Conservation (phyloP, 2,329 filamentous ascomycete species). For the Aspergillus caelatus region DNA sequence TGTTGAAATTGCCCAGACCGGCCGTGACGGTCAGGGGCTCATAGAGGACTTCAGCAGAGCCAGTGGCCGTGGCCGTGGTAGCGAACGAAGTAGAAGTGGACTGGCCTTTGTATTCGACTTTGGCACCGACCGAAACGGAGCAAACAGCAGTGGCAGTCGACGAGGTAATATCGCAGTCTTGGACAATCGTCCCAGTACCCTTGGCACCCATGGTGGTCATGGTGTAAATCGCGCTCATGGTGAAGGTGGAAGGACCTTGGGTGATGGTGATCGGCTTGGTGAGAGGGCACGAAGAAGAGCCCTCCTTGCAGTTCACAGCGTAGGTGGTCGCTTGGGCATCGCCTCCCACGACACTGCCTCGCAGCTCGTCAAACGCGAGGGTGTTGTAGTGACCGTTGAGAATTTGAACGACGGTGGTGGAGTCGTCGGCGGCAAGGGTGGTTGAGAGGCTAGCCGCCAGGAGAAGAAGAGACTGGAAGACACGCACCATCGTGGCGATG, state of each 20-base stretch:
- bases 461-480: not conserved
- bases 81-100: slow-evolving; percentile 8
- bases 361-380: slow-evolving; percentile 5
- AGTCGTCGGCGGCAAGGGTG: slow-evolving; percentile 7
- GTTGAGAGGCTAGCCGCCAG: slow-evolving; percentile 2
- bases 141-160: slow-evolving; percentile 1
- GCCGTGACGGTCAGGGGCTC: slow-evolving; percentile 19
- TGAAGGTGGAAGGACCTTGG: slow-evolving; percentile 24
- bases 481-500: not conserved
- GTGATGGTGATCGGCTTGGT: slow-evolving; percentile 20
- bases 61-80: slow-evolving; percentile 2
- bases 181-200: slow-evolving; percentile 9
- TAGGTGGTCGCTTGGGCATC: slow-evolving; percentile 22
- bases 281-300: slow-evolving; percentile 10
- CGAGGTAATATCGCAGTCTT: slow-evolving; percentile 17
- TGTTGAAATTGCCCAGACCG: slow-evolving; percentile 21
- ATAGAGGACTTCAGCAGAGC: slow-evolving; percentile 15
- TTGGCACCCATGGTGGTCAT: slow-evolving; percentile 7
- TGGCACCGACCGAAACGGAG: slow-evolving; percentile 1
- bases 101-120: not conserved
- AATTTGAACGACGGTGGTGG: slow-evolving; percentile 15
- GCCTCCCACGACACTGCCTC: slow-evolving; percentile 20
- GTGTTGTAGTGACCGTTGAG: slow-evolving; percentile 14
- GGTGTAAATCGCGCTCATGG: slow-evolving; percentile 14
- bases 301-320: slow-evolving; percentile 16